Evolutionary conservation across 768 basidiomycete genomes (phyloP).

Genomic region (Mrakia gelida): DNA sequence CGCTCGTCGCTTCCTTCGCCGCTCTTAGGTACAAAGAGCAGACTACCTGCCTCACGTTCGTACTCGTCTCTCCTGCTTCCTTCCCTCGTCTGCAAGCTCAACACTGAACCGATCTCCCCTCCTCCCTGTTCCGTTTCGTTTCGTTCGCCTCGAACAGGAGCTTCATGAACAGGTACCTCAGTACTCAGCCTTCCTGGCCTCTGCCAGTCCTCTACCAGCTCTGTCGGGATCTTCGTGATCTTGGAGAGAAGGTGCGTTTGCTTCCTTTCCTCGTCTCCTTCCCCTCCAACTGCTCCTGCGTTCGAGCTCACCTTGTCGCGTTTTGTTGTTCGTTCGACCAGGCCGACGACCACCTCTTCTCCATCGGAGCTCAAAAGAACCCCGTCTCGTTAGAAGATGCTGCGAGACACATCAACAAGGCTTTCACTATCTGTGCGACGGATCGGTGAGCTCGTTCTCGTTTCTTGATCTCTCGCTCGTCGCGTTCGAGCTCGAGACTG

Average conservation of each 20-base stretch:
- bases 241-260: constrained; percentile 68
- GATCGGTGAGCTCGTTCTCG: constrained; percentile 55
- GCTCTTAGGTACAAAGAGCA: constrained; percentile 75
- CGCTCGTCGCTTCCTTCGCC: background rate
- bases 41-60: constrained; percentile 68
- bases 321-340: background rate
- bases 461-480: too few species aligned
- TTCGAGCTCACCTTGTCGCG: constrained; percentile 45
- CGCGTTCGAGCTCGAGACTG: background rate
- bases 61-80: constrained; percentile 29
- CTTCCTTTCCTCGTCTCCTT: background rate
- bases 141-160: constrained; percentile 33
- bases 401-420: constrained; percentile 78
- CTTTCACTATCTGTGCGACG: constrained; percentile 81
- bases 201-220: constrained; percentile 77
- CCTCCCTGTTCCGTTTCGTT: constrained; percentile 23
- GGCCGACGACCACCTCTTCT: constrained; percentile 30
- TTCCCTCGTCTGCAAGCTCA: background rate
- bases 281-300: background rate
- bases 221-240: constrained; percentile 71
- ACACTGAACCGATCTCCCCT: background rate
- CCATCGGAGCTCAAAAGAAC: constrained; percentile 37
- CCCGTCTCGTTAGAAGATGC: constrained; percentile 76
- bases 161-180: constrained; percentile 54
- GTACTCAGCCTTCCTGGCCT: constrained; percentile 80